Percentiles rank a stretch among this genome's conserved stretches.
phyloP scores from a whole-genome alignment of 768 basidiomycete species.

The Serendipita sp. region DNA sequence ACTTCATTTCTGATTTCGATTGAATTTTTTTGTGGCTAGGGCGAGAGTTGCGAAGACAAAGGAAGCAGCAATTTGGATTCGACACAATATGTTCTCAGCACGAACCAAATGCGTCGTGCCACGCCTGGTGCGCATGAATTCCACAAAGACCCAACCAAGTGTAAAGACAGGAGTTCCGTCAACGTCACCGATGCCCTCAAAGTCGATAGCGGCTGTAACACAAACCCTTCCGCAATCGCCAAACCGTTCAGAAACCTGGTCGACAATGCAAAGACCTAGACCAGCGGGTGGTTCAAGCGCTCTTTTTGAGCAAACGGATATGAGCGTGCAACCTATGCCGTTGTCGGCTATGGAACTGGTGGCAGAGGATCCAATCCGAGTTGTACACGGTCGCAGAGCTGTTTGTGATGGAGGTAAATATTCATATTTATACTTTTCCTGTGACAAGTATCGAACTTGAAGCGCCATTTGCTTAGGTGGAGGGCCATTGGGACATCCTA shows the following conservation, averaged over 20 bases:
- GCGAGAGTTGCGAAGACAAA: not conserved
- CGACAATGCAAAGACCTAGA: conserved; percentile 61
- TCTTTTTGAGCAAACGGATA: conserved; percentile 82
- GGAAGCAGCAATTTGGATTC: not conserved
- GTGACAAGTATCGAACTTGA: conserved; percentile 8
- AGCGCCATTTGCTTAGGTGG: conserved; percentile 39
- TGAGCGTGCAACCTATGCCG: conserved; percentile 79
- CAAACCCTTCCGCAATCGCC: conserved; percentile 53
- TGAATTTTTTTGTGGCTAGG: not conserved
- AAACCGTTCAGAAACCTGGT: conserved; percentile 74
- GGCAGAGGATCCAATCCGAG: conserved; percentile 65
- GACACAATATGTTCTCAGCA: not conserved
- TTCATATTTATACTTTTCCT: not conserved
- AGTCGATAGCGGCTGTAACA: conserved; percentile 11
- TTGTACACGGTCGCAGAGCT: conserved; percentile 71
- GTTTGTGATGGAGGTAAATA: conserved; percentile 88
- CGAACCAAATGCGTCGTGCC: not conserved
- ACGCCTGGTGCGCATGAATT: not conserved
- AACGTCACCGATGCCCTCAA: conserved; percentile 1
- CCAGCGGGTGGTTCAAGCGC: conserved; percentile 45
- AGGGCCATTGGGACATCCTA: conserved; percentile 91
- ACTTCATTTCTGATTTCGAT: not conserved
- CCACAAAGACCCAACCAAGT: not conserved
- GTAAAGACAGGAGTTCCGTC: not conserved
- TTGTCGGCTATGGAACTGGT: conserved; percentile 86